Evolutionary conservation across 345 rosid genomes (phyloP).

Genomic region (Melaleuca alternifolia): DNA sequence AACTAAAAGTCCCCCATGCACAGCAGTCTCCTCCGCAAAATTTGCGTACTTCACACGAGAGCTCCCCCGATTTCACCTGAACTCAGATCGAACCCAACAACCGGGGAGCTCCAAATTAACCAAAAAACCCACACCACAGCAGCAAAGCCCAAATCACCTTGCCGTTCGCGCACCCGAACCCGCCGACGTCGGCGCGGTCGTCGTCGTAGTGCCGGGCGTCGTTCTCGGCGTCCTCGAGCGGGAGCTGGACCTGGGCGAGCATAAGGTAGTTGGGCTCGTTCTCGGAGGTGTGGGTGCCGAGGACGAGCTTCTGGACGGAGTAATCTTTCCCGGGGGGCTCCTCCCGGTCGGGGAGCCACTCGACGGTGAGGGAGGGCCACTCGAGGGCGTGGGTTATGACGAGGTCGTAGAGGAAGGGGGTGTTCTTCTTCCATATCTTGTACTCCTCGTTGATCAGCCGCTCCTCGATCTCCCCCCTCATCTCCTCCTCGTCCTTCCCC

Average conservation of each 20-base stretch:
- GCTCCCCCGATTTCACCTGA: no score
- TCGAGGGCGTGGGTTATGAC: constrained; percentile 96
- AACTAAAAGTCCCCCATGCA: no score
- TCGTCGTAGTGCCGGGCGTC: constrained; percentile 94
- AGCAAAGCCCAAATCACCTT: constrained; percentile 38
- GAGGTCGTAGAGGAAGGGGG: constrained; percentile 93
- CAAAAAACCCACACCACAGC: background rate
- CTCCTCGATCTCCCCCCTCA: constrained; percentile 96
- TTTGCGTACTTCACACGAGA: no score
- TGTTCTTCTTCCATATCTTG: constrained; percentile 99
- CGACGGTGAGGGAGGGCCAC: constrained; percentile 98
- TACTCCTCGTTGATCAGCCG: constrained; percentile 88
- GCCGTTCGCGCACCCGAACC: constrained; percentile 80
- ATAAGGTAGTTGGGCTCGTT: constrained; percentile 93
- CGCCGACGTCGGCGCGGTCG: constrained; percentile 71
- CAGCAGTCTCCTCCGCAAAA: no score
- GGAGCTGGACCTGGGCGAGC: constrained; percentile 97
- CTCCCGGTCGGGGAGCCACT: constrained; percentile 90
- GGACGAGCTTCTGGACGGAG: constrained; percentile 95
- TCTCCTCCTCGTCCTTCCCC: constrained; percentile 96
- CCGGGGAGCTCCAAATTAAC: background rate
- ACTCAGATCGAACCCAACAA: no score
- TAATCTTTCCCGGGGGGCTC: constrained; percentile 95
- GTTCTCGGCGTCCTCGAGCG: constrained; percentile 80
- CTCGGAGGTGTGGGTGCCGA: constrained; percentile 97